Evolutionary conservation across 441 rosid species (phyloP).

Genomic region (Gossypium davidsonii): DNA sequence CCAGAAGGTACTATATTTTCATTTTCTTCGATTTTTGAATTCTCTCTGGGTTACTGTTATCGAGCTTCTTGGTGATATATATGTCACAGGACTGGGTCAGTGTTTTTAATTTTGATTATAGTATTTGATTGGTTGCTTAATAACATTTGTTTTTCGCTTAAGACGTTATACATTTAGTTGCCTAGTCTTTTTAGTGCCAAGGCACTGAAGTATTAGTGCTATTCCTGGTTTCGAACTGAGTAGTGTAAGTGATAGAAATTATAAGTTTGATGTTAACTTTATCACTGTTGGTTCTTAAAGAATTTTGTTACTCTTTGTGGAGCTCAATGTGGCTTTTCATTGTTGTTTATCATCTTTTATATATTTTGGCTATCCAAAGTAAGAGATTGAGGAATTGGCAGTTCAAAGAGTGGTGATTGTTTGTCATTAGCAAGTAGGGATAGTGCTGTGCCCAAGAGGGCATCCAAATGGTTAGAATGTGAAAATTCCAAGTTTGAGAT

Average conservation of each 20-base stretch:
- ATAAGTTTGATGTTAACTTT: neutral
- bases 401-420: neutral
- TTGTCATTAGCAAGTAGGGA: neutral
- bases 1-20: constrained; percentile 51
- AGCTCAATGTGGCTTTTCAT: neutral
- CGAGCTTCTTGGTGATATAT: neutral
- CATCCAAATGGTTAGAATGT: neutral
- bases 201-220: neutral
- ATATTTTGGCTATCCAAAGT: neutral
- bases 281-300: neutral
- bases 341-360: neutral
- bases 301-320: neutral
- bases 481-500: neutral
- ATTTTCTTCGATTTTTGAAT: neutral
- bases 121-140: neutral
- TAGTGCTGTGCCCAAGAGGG: too few relatives aligned
- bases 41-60: neutral
- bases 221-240: neutral
- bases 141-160: neutral
- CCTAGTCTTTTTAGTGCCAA: neutral
- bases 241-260: neutral
- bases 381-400: neutral
- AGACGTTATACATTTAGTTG: constrained; percentile 1
- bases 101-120: neutral
- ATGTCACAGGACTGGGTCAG: constrained; percentile 18